Conservation (phyloP, 2,329 filamentous ascomycete species). For the Xylaria polymorpha region DNA sequence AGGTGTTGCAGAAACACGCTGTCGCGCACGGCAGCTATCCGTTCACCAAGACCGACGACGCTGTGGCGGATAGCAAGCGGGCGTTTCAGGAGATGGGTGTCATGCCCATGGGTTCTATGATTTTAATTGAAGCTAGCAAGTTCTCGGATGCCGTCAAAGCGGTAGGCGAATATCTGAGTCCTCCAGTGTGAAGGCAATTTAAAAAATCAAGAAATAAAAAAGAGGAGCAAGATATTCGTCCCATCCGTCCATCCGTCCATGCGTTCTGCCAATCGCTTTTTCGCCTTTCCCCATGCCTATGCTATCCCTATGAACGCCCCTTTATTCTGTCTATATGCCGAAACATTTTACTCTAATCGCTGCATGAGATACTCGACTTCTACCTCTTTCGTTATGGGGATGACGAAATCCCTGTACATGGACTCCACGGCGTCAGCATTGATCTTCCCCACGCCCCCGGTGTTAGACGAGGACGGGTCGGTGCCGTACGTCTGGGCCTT, state of each 20-base stretch:
- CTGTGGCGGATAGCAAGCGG: slow-evolving; percentile 88
- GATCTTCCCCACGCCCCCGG: slow-evolving; percentile 78
- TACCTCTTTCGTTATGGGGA: slow-evolving; percentile 96
- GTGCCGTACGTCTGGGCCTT: slow-evolving; percentile 96
- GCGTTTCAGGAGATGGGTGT: slow-evolving; percentile 95
- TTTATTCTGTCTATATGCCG: slow-evolving; percentile 19
- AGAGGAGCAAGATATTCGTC: slow-evolving; percentile 17
- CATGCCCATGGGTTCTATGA: slow-evolving; percentile 83
- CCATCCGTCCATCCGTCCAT: slow-evolving; percentile 3
- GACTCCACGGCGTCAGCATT: slow-evolving; percentile 89
- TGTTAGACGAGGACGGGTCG: slow-evolving; percentile 76
- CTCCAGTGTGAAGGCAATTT: slow-evolving; percentile 56
- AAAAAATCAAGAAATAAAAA: slow-evolving; percentile 27
- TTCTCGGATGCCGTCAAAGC: slow-evolving; percentile 81
- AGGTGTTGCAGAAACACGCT: slow-evolving; percentile 83
- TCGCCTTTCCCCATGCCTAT: slow-evolving; percentile 24
- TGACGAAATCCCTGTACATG: slow-evolving; percentile 94
- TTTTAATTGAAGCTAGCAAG: slow-evolving; percentile 83
- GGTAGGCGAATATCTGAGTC: slow-evolving; percentile 77
- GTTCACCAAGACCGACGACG: slow-evolving; percentile 84
- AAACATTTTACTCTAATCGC: slow-evolving; percentile 67
- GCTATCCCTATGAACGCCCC: slow-evolving; percentile 29
- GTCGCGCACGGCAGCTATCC: slow-evolving; percentile 76
- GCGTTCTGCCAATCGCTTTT: slow-evolving; percentile 2
- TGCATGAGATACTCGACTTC: slow-evolving; percentile 99